Evolutionary conservation across 257 asterid genomes (phyloP), one percentile per base, ranked within the genome.

Genomic region (Lycium barbarum): DNA sequence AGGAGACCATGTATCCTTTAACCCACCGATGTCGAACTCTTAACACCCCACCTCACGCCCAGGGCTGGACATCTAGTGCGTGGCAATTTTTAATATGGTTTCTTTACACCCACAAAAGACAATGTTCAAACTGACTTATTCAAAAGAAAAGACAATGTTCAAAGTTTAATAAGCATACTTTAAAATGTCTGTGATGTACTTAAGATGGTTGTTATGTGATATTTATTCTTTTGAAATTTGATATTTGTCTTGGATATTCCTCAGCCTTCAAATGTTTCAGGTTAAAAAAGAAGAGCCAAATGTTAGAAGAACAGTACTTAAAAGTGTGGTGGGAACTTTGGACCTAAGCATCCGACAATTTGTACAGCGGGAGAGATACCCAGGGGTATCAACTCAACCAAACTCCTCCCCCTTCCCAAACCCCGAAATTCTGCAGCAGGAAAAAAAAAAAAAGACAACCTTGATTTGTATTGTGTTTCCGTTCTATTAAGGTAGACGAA

Each of bases 271-370:
- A 84, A 45, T 36, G 33, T 88, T 91, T 89, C 93, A 95, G 99
- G 90, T 91, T 36, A 95, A 94, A 86, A 93, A 90, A 91, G 97
- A 95, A 86, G 97, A 95, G 86, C 93, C 89, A 91, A 90, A 85
- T 90, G 93, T 91, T 33, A 89, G 98, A 91, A 92, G 99, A 88
- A 94, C 97, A 36, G 97, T 95, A 76, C 90, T 95, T 62, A 95
- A 91, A 86, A 95, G 98, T 87, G 90, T 93, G 22, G 97, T 95
- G 86, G 99, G 99, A 71, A 95, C 99, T 62, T 88, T 94, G 90
- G 99, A 95, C 91, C 88, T 95, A 33, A 92, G 95, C 85, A 84
- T 95, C 83, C 93, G 94, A 76, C 98, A 90, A 81, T 94, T 92
- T 87, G 85, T 94, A 84, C 96, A 89, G 84, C 95, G 99, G 72